Evolutionary conservation across 176 grass and related monocot species (phyloP), one percentile per base, ranked within the genome.

Genomic region (Thalia dealbata): DNA sequence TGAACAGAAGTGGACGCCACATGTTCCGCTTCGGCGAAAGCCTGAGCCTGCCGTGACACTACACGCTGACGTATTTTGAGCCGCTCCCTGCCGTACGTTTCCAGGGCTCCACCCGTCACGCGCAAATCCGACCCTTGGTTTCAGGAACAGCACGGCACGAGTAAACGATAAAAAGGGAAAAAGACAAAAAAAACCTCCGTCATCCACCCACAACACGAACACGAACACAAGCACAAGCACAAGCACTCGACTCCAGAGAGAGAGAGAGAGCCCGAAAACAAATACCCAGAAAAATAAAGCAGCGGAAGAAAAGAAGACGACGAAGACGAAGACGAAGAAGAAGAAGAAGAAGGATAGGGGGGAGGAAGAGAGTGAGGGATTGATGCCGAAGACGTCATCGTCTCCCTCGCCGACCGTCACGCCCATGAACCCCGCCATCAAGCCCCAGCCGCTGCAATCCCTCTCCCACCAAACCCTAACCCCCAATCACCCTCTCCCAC

Each of bases 401-500:
- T 59, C 76, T n/a, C 52, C 65, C 46, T 70, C 52, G 1, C 66
- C 65, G 28, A 70, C 48, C 51, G 59, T 78, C 65, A 55, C 65
- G 29, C 76, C 64, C 19, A 78, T 78, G 76, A 78, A 70, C 23
- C 50, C 64, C 14, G 8, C n/a, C 66, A 16, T 69, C 64, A 92
- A 91, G 80, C 70, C 64, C 70, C 84, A 62, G 76, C 82, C 61
- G 80, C 87, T 59, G 82, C 81, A 79, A 87, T 83, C 77, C 79
- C 21, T 68, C 65, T 22, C 30, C 35, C 65, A 44, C 32, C 65
- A 68, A 68, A 44, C 35, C 65, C 29, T 68, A 44, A 43, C 35
- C 65, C 35, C 16, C 35, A 68, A 23, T 68, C 30, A 30, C 25
- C 24, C 23, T 27, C 24, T 8, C 10, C 64, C 32, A 0, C 64